Evolutionary conservation across 2,329 filamentous ascomycete genomes (phyloP).

Genomic region (Fusarium sp.): DNA sequence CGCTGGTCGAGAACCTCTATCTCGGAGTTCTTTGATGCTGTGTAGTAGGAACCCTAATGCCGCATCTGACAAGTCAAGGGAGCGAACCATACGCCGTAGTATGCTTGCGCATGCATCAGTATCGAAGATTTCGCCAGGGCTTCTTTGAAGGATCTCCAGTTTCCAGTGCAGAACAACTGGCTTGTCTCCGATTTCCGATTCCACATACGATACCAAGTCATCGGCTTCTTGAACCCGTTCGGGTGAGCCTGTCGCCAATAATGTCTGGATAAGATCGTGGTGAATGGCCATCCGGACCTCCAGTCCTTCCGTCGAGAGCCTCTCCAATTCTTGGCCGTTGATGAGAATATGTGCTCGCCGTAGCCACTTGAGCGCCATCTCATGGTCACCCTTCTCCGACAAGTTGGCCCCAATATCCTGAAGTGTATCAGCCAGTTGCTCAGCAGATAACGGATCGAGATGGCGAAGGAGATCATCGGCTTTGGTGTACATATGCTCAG

Average conservation of each 20-base stretch:
- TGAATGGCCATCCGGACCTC: slow-evolving; percentile 72
- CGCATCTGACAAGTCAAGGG: slow-evolving; percentile 65
- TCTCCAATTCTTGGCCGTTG: slow-evolving; percentile 61
- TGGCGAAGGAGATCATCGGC: slow-evolving; percentile 51
- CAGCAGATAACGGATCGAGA: slow-evolving; percentile 60
- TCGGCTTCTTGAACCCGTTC: slow-evolving; percentile 61
- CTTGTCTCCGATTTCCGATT: slow-evolving; percentile 68
- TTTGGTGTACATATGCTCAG: slow-evolving; percentile 78
- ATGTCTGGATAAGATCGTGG: slow-evolving; percentile 66
- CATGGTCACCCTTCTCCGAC: slow-evolving; percentile 59
- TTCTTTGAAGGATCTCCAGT: slow-evolving; percentile 68
- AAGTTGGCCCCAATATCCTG: slow-evolving; percentile 75
- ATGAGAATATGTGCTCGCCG: slow-evolving; percentile 70
- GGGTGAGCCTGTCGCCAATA: slow-evolving; percentile 57
- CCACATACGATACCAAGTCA: slow-evolving; percentile 66
- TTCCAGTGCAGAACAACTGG: slow-evolving; percentile 71
- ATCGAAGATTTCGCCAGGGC: slow-evolving; percentile 58
- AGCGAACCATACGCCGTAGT: slow-evolving; percentile 67
- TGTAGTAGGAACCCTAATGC: slow-evolving; percentile 72
- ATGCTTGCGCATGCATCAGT: slow-evolving; percentile 58
- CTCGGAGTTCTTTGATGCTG: slow-evolving; percentile 70
- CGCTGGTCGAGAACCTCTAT: slow-evolving; percentile 59
- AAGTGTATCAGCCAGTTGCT: slow-evolving; percentile 71
- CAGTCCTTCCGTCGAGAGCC: slow-evolving; percentile 64
- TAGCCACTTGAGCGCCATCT: slow-evolving; percentile 74